Evolutionary conservation across 2,329 filamentous ascomycete genomes (phyloP).

Genomic region (Akanthomyces lecanii): DNA sequence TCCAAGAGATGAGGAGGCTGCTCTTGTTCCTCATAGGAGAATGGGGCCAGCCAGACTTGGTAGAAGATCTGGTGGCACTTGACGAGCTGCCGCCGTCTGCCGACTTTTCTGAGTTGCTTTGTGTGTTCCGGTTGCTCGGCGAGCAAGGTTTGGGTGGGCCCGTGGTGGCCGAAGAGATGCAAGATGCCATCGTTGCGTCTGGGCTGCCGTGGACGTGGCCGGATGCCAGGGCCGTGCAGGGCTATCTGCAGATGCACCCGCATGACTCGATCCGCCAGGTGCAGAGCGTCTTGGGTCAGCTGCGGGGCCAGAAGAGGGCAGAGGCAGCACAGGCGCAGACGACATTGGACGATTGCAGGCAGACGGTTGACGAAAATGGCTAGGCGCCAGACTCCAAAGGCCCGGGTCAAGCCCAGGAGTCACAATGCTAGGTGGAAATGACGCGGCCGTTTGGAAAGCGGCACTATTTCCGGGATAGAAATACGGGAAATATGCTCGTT

Average conservation of each 20-base stretch:
- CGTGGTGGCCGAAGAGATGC: slow-evolving; percentile 29
- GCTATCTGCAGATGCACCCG: slow-evolving; percentile 28
- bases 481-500: not conserved
- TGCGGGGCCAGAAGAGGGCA: not conserved
- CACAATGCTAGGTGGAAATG: not conserved
- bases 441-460: not conserved
- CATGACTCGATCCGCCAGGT: slow-evolving; percentile 26
- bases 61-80: slow-evolving; percentile 33
- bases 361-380: not conserved
- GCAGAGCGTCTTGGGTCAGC: slow-evolving; percentile 24
- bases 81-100: slow-evolving; percentile 31
- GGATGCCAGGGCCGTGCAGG: slow-evolving; percentile 30
- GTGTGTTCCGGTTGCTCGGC: slow-evolving; percentile 43
- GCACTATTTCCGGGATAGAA: not conserved
- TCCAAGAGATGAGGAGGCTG: slow-evolving; percentile 52
- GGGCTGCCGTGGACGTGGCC: slow-evolving; percentile 37
- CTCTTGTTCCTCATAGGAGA: slow-evolving; percentile 56
- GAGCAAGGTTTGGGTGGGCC: slow-evolving; percentile 9
- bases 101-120: slow-evolving; percentile 37
- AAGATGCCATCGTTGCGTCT: slow-evolving; percentile 24
- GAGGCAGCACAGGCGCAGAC: not conserved
- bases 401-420: not conserved
- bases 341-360: not conserved
- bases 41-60: slow-evolving; percentile 33
- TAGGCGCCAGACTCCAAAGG: not conserved